These are phyloP conservation scores for Tanozyma kutaoensis DNA, from an alignment of 805 yeast species.

Conservation along the genomic window DNA sequence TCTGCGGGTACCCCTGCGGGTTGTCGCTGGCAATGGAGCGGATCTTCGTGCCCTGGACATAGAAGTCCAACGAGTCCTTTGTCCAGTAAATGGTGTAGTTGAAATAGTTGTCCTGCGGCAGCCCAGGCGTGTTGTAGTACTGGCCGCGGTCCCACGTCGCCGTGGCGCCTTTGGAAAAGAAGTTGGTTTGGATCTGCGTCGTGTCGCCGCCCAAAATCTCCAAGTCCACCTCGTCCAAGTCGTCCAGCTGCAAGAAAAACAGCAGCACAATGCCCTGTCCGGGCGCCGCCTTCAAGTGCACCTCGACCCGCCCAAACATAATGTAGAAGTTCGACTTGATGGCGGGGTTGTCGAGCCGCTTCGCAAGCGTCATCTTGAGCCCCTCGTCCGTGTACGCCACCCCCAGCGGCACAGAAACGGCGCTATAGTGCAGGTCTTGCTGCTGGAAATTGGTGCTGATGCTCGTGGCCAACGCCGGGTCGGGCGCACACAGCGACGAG, in stretches of 20 bases:
- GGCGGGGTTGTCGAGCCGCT: constrained; percentile 67
- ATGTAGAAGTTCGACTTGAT: constrained; percentile 67
- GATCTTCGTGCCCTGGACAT: constrained; percentile 53
- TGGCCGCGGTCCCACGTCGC: constrained; percentile 71
- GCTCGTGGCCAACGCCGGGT: too few relatives aligned
- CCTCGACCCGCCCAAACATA: constrained; percentile 82
- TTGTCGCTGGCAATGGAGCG: constrained; percentile 43
- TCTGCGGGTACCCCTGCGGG: constrained; percentile 73
- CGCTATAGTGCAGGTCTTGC: too few relatives aligned
- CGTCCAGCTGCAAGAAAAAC: constrained; percentile 70
- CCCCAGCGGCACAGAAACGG: constrained; percentile 4
- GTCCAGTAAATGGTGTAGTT: constrained; percentile 85
- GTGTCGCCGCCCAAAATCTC: constrained; percentile 82
- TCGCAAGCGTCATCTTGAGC: constrained; percentile 40
- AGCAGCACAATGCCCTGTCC: constrained; percentile 77
- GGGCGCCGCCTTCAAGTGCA: constrained; percentile 52
- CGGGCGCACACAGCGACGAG: too few relatives aligned
- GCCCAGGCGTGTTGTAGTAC: constrained; percentile 40
- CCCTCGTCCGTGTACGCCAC: constrained; percentile 39
- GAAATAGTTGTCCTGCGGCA: constrained; percentile 49
- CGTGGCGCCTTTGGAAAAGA: constrained; percentile 69
- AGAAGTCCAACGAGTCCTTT: constrained; percentile 50
- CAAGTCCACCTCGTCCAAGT: constrained; percentile 77
- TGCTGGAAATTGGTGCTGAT: too few relatives aligned
- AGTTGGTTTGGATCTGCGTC: constrained; percentile 65